These are phyloP conservation scores for Malassezia cuniculi DNA, from an alignment of 1,284 basidiomycete species.

Conservation along the genomic window DNA sequence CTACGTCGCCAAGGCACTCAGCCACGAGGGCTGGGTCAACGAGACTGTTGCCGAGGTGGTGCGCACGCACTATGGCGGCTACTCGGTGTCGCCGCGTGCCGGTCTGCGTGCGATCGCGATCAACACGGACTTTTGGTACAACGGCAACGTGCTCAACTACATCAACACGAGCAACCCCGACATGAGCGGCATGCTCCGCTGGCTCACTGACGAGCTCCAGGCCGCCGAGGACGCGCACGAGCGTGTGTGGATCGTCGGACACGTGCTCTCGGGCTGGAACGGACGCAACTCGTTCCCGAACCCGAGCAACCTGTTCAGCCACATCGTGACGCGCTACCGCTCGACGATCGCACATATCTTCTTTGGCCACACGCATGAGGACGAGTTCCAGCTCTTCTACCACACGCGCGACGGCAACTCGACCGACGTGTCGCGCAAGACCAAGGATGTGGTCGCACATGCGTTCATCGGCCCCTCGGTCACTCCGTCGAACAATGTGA, in stretches of 20 bases:
- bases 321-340: slow-evolving; percentile 61
- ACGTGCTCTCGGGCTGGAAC: slow-evolving; percentile 61
- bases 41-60: slow-evolving; percentile 53
- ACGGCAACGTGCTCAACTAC: slow-evolving; percentile 57
- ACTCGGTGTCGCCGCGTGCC: slow-evolving; percentile 57
- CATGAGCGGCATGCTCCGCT: slow-evolving; percentile 60
- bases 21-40: slow-evolving; percentile 56
- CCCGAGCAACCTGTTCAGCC: slow-evolving; percentile 32
- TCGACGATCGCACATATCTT: slow-evolving; percentile 70
- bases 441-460: slow-evolving; percentile 17
- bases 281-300: slow-evolving; percentile 53
- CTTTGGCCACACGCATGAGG: slow-evolving; percentile 70
- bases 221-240: slow-evolving; percentile 29
- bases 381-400: slow-evolving; percentile 66
- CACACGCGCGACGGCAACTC: slow-evolving; percentile 56
- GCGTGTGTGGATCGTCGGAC: slow-evolving; percentile 62
- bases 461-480: slow-evolving; percentile 55
- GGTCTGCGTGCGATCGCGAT: slow-evolving; percentile 62
- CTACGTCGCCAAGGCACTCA: slow-evolving; percentile 21
- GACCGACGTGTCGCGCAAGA: slow-evolving; percentile 46
- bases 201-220: slow-evolving; percentile 67
- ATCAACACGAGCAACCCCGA: slow-evolving; percentile 62
- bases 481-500: slow-evolving; percentile 61
- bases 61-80: slow-evolving; percentile 60
- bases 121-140: slow-evolving; percentile 55